Evolutionary conservation across 768 basidiomycete species (phyloP), one percentile per base, ranked within the genome.

Genomic region (Kwoniella botswanensis): DNA sequence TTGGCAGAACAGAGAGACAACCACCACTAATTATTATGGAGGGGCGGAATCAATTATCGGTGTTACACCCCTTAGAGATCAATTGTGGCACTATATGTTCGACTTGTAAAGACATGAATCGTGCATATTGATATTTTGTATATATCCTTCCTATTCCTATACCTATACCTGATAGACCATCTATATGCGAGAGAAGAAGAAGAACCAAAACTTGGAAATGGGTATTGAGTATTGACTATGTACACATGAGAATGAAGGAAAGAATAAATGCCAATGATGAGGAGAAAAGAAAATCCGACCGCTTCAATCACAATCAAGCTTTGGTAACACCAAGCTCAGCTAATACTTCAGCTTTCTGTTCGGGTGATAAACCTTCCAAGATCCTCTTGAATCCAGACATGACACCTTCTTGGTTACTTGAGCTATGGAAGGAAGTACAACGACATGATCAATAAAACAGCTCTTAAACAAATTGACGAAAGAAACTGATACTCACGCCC

Each of bases 391-490:
- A 77, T 2, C 79, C 79, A 15, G 70, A 67, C 60, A 79, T 68
- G 35, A 80, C 77, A 61, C 79, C 79, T 9, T 76, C 74, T 60
- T 78, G 79, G 63, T 80, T 80, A 12, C 72, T 73, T 18, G 67
- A 61, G 15, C 74, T 76, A 46, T 13, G 43, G 5, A 29, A 24
- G 43, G 3, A 24, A 35, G 50, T 69, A 21, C 60, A 69, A 55
- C 5, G 55, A 50, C 6, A 42, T 35, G 6, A 21, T 42, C 59
- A 54, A 24, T 41, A 9, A 46, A 10, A 4, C 15, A 18, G 11
- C 24, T 12, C 44, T 26, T 41, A 18, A 5, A 21, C n/a, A 11
- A 10, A 17, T 46, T 22, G 50, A 18, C 35, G 52, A 26, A 22
- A 22, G 55, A n/a, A 6, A 56, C 35, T 35, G 35, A 35, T 50